These are phyloP conservation scores for Penicillium sp. DNA, from an alignment of 2,329 filamentous ascomycete species.

Conservation along the genomic window DNA sequence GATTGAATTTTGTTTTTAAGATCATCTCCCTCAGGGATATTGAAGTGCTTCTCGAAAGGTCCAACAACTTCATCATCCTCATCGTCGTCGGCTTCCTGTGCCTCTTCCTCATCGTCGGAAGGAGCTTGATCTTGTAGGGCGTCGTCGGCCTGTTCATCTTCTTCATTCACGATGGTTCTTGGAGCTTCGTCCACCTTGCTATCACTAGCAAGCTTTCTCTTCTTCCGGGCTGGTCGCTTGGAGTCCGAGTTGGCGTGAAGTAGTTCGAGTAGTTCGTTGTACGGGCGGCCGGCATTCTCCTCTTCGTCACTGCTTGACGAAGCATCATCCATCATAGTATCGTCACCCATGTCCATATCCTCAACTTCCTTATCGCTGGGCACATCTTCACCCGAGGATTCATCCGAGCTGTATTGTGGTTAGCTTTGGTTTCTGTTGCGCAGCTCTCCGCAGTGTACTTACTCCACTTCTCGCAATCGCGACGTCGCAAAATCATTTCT, in stretches of 20 bases:
- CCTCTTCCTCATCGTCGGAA: constrained; percentile 46
- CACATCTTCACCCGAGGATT: constrained; percentile 32
- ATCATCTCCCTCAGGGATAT: constrained; percentile 63
- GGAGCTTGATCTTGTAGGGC: constrained; percentile 53
- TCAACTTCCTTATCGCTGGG: constrained; percentile 49
- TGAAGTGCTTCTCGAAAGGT: constrained; percentile 81
- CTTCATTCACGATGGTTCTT: constrained; percentile 27
- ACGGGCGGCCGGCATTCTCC: constrained; percentile 47
- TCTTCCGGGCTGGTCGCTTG: constrained; percentile 53
- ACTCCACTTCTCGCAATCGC: constrained; percentile 44
- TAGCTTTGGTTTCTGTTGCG: constrained; percentile 10
- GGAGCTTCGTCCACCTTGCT: constrained; percentile 28
- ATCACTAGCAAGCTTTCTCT: constrained; percentile 53
- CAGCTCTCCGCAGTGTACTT: constrained; percentile 18
- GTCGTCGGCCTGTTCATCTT: constrained; percentile 42
- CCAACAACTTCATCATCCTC: constrained; percentile 56
- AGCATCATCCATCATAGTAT: constrained; percentile 35
- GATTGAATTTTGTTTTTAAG: constrained; percentile 56
- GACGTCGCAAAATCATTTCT: constrained; percentile 40
- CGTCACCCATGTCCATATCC: constrained; percentile 40
- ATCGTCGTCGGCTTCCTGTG: constrained; percentile 31
- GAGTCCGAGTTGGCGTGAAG: constrained; percentile 48
- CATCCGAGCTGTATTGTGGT: constrained; percentile 29
- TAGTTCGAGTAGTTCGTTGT: constrained; percentile 59
- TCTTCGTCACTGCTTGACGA: constrained; percentile 51